Base-by-base conservation (phyloP, 371 early-diverging fungal genomes). In the Nematocida displodere region DNA sequence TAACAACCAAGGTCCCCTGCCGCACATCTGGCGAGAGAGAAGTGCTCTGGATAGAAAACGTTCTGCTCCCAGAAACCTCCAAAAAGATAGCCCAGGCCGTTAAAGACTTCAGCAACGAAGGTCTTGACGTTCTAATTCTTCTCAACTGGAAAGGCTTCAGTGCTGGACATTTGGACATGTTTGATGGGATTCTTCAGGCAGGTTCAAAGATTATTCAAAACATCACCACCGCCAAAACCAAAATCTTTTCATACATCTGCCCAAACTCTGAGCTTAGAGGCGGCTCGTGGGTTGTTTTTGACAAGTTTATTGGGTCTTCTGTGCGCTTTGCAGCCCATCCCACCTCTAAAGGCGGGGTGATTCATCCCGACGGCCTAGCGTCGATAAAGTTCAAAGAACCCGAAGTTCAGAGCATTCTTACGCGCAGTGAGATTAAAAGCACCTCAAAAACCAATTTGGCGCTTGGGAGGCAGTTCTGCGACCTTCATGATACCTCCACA, bases 101-200 rank as follows among this genome's bases (percentile, higher is more conserved):
- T 85, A 88, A 89, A 75, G 93, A 95, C 85, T 93, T 95, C 78
- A 93, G 94, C 87, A 89, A 92, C 80, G 97, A 97, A 84, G 91
- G 91, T 78, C 86, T 97, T 66, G 93, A 95, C 20, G 84, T 96
- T 81, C 89, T 97, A 82, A 90, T 97, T 84, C 91, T 97, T 87
- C 95, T 95, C 84, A 95, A 97, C 90, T 97, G 95, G 95, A 92
- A 95, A 86, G 97, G 97, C 62, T 97, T 97, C 88, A 90, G 90
- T 47, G 96, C 96, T 75, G 95, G 95, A 62, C 93, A 94, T 83
- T 90, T 89, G 79, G 95, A 96, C 84, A 94, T 97, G 94, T 93
- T 88, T 87, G 89, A 93, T 80, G 93, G 92, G 83, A 87, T 95
- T 1, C 86, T 97, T 64, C 94, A 96, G 84, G 93, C 89, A 80